These are phyloP conservation scores for Nidula niveotomentosa DNA, from an alignment of 1,284 basidiomycete species.

Conservation along the genomic window DNA sequence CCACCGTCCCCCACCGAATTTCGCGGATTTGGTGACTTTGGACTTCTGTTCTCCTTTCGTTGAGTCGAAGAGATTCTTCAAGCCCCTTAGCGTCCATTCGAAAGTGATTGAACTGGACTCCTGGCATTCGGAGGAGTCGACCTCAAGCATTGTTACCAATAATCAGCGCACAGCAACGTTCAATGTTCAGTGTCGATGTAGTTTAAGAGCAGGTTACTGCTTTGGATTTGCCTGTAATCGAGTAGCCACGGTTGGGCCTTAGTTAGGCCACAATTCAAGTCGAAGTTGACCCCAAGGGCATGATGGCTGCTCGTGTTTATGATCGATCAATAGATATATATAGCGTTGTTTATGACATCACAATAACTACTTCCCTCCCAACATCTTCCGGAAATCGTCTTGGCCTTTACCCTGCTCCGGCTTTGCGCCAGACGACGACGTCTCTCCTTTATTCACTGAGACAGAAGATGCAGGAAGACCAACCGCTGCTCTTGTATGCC, in stretches of 20 bases:
- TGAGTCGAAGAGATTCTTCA: constrained; percentile 71
- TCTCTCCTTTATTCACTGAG: constrained; percentile 6
- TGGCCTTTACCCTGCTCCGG: constrained; percentile 50
- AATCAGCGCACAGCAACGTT: too few relatives aligned
- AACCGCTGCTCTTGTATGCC: constrained; percentile 41
- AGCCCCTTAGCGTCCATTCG: constrained; percentile 73
- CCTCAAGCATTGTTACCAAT: too few relatives aligned
- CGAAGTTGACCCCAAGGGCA: too few relatives aligned
- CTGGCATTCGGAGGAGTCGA: constrained; percentile 23
- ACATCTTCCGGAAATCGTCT: constrained; percentile 81
- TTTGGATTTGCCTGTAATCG: too few relatives aligned
- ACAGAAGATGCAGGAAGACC: constrained; percentile 7
- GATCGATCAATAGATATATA: too few relatives aligned
- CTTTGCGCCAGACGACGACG: constrained; percentile 10
- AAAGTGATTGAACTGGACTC: constrained; percentile 69
- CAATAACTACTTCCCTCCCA: constrained; percentile 26
- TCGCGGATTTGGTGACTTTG: constrained; percentile 65
- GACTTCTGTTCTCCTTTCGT: constrained; percentile 73
- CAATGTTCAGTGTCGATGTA: too few relatives aligned
- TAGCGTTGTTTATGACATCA: too few relatives aligned
- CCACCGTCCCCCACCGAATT: constrained; percentile 72
- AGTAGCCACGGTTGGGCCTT: too few relatives aligned
- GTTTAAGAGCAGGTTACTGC: too few relatives aligned
- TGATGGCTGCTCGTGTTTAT: too few relatives aligned
- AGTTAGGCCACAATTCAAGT: too few relatives aligned